phyloP scores from a whole-genome alignment of 2,329 filamentous ascomycete genomes.

The Cytospora schulzeri region DNA sequence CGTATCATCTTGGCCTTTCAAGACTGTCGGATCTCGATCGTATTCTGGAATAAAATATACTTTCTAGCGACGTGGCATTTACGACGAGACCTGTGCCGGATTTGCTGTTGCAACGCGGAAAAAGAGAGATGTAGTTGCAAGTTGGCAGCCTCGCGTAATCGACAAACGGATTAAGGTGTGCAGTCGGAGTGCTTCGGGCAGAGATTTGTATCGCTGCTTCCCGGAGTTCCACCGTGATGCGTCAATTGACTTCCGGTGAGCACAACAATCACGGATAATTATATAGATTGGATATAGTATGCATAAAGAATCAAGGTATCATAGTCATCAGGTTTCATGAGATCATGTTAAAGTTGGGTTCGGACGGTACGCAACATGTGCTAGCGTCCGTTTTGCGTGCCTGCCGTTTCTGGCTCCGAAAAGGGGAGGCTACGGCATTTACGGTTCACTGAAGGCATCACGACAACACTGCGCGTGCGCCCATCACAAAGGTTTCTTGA shows the following conservation, averaged over 20 bases:
- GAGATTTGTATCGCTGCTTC: conserved; percentile 24
- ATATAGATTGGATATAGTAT: not conserved
- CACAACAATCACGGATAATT: not conserved
- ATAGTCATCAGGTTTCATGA: not conserved
- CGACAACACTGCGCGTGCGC: not conserved
- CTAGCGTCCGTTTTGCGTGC: conserved; percentile 11
- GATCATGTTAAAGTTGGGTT: not conserved
- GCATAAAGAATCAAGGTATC: not conserved
- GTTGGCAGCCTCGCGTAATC: conserved; percentile 13
- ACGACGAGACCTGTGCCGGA: not conserved
- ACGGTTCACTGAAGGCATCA: not conserved
- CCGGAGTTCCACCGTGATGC: conserved; percentile 23
- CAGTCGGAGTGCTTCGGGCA: conserved; percentile 24
- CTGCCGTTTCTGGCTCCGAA: conserved; percentile 11
- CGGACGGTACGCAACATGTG: not conserved
- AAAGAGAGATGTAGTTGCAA: not conserved
- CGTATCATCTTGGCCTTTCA: conserved; percentile 12
- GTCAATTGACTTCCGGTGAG: not conserved
- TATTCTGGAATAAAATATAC: not conserved
- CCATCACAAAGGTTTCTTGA: not conserved
- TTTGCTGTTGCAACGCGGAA: conserved; percentile 4
- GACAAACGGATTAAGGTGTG: conserved; percentile 11
- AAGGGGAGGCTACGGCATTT: not conserved
- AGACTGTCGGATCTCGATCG: too few species aligned
- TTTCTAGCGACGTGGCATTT: conserved; percentile 18